A percentile compares a stretch with the other conserved stretches of the same genome.
These are phyloP conservation scores for Fusarium chlamydosporum DNA, from an alignment of 2,329 filamentous ascomycete genomes.

Conservation along the genomic window DNA sequence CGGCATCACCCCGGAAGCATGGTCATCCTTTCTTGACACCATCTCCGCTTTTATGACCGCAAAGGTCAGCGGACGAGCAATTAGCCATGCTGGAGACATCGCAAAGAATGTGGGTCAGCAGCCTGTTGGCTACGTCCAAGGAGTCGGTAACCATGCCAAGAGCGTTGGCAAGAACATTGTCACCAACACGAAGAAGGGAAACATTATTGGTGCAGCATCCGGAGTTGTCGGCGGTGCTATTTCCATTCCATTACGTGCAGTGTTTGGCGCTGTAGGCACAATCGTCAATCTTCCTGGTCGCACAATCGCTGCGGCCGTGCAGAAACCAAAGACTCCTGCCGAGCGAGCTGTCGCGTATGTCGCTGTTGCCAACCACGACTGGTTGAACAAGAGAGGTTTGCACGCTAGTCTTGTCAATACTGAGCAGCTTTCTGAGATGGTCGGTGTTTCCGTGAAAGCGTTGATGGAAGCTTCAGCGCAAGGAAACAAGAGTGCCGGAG, in stretches of 20 bases:
- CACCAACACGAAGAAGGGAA: conserved; percentile 56
- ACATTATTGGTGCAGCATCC: conserved; percentile 57
- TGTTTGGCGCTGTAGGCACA: conserved; percentile 56
- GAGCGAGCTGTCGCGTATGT: conserved; percentile 60
- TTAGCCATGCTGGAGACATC: conserved; percentile 60
- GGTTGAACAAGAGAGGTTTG: conserved; percentile 59
- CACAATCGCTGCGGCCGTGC: conserved; percentile 54
- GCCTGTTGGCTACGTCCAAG: conserved; percentile 56
- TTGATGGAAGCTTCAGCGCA: conserved; percentile 59
- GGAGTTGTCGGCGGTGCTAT: conserved; percentile 57
- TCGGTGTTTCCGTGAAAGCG: conserved; percentile 54
- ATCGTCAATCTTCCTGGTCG: conserved; percentile 54
- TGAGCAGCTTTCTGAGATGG: conserved; percentile 49
- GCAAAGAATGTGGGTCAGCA: conserved; percentile 55
- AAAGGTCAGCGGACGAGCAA: conserved; percentile 60
- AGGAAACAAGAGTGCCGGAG: conserved; percentile 34
- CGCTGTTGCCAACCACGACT: conserved; percentile 60
- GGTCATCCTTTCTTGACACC: conserved; percentile 56
- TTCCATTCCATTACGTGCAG: conserved; percentile 57
- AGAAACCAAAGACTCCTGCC: conserved; percentile 58
- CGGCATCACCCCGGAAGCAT: conserved; percentile 56
- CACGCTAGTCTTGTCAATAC: conserved; percentile 57
- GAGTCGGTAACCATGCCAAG: conserved; percentile 56
- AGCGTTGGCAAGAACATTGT: conserved; percentile 55
- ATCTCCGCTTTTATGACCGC: conserved; percentile 63